Percentiles rank a stretch among this genome's conserved stretches.
These are phyloP conservation scores for Daldinia sp. DNA, from an alignment of 2,329 filamentous ascomycete genomes.

Conservation along the genomic window DNA sequence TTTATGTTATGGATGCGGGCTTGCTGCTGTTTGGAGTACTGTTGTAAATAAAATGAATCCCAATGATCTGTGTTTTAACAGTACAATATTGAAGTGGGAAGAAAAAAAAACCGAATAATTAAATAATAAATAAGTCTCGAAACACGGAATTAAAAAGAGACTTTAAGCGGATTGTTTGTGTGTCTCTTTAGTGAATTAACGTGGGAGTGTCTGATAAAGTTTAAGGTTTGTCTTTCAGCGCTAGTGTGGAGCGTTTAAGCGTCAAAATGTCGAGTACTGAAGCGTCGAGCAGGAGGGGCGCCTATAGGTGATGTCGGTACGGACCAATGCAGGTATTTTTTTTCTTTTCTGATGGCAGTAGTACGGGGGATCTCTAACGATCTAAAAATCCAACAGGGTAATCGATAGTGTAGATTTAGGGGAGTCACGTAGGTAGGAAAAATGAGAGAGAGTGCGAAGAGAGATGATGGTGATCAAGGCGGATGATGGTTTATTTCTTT, in stretches of 20 bases:
- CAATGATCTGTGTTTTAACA: neutral
- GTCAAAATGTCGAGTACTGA: neutral
- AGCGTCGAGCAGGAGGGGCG: neutral
- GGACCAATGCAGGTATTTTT: neutral
- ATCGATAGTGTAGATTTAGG: conserved; percentile 1
- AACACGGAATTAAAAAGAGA: conserved; percentile 2
- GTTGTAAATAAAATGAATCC: neutral
- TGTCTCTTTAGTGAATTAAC: conserved; percentile 15
- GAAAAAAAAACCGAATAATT: conserved; percentile 1
- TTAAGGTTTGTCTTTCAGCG: conserved; percentile 16
- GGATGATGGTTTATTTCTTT: neutral
- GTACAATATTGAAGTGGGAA: neutral
- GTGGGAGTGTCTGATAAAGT: conserved; percentile 11
- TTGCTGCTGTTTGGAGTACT: conserved; percentile 3
- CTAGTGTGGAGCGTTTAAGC: conserved; percentile 6
- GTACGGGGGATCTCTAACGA: neutral
- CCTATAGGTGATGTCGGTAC: neutral
- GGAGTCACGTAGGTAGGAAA: conserved; percentile 15
- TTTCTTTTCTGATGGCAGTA: conserved; percentile 6
- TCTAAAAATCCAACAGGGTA: neutral
- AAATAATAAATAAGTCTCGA: conserved; percentile 1
- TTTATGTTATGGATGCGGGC: conserved; percentile 2
- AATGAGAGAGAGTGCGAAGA: neutral
- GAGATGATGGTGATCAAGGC: neutral
- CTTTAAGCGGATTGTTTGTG: conserved; percentile 26